Conservation (phyloP, 208 protist genomes). For the Angomonas desouzai region DNA sequence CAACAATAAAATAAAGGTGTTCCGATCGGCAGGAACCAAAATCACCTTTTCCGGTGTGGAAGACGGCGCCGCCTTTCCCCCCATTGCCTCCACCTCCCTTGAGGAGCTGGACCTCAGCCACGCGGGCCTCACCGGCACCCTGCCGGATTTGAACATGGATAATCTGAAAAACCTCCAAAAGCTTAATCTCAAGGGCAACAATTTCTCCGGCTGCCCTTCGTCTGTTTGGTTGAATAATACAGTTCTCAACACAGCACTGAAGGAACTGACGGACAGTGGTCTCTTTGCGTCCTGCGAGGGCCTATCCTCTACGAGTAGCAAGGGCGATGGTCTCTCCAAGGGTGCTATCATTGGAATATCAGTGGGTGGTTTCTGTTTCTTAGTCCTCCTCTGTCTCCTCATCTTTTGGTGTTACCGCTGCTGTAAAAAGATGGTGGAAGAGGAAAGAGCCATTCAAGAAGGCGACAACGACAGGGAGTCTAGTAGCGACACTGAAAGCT, state of each 20-base stretch:
- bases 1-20: not conserved
- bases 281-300: not conserved
- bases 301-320: not conserved
- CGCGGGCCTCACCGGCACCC: constrained; percentile 59
- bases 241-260: not conserved
- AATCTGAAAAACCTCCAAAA: not conserved
- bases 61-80: constrained; percentile 97
- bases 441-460: too few species aligned
- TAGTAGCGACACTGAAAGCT: too few species aligned
- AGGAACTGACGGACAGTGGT: not conserved
- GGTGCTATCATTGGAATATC: too few species aligned
- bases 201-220: not conserved
- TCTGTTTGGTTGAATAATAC: not conserved
- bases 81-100: constrained; percentile 95
- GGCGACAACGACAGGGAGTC: too few species aligned
- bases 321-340: too few species aligned
- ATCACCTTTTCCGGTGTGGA: constrained; percentile 49
- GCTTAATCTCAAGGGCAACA: not conserved
- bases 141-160: constrained; percentile 52
- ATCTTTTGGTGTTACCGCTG: too few species aligned
- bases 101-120: constrained; percentile 97
- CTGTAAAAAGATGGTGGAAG: too few species aligned
- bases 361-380: too few species aligned
- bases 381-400: too few species aligned
- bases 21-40: not conserved